These are phyloP conservation scores for Fusarium scirpi DNA, from an alignment of 2,329 filamentous ascomycete genomes.

Conservation along the genomic window DNA sequence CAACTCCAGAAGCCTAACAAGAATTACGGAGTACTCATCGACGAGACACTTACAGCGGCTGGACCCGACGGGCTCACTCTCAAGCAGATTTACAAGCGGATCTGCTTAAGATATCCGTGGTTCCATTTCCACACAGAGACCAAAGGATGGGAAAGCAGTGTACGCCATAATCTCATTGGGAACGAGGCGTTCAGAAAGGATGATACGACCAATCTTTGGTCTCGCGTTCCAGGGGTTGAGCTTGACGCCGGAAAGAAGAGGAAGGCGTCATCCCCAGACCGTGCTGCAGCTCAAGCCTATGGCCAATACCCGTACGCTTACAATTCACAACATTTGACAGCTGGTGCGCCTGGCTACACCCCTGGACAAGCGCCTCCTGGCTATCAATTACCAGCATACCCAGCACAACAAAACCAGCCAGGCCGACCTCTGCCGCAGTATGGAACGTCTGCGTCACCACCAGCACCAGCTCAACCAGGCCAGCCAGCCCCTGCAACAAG, in stretches of 20 bases:
- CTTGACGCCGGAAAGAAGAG: slow-evolving; percentile 72
- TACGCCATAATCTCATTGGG: slow-evolving; percentile 72
- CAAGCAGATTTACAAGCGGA: slow-evolving; percentile 73
- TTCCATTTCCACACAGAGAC: slow-evolving; percentile 71
- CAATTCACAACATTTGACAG: slow-evolving; percentile 52
- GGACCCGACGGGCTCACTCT: slow-evolving; percentile 66
- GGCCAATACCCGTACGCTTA: slow-evolving; percentile 54
- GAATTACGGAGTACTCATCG: slow-evolving; percentile 71
- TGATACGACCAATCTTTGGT: slow-evolving; percentile 68
- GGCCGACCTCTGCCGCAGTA: slow-evolving; percentile 50
- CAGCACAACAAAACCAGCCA: slow-evolving; percentile 47
- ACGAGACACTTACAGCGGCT: slow-evolving; percentile 68
- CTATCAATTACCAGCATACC: slow-evolving; percentile 53
- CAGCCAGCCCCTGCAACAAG: slow-evolving; percentile 40
- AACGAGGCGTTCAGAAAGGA: slow-evolving; percentile 72
- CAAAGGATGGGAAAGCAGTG: slow-evolving; percentile 74
- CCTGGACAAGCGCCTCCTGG: slow-evolving; percentile 51
- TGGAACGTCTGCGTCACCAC: slow-evolving; percentile 47
- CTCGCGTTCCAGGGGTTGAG: slow-evolving; percentile 67
- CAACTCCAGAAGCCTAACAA: slow-evolving; percentile 72
- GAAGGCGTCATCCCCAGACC: slow-evolving; percentile 66
- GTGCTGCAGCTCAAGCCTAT: slow-evolving; percentile 55
- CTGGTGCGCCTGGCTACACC: slow-evolving; percentile 50
- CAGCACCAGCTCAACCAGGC: slow-evolving; percentile 33
- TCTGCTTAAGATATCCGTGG: slow-evolving; percentile 68